Evolutionary conservation across 2,329 filamentous ascomycete species (phyloP).

Genomic region (Clonostachys sp.): DNA sequence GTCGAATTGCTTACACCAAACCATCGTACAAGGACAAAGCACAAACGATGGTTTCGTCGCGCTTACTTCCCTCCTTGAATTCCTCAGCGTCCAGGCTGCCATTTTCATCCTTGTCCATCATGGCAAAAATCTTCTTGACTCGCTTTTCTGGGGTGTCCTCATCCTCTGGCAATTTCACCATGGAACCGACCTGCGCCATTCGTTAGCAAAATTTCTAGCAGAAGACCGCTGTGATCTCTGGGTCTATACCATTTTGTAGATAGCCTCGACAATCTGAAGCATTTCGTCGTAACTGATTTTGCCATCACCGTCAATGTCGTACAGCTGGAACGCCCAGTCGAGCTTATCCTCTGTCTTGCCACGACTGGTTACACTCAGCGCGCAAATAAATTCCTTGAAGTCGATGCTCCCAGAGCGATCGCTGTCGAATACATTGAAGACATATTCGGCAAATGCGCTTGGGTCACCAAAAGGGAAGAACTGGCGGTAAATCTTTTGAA

Average conservation of each 20-base stretch:
- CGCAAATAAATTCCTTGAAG: constrained; percentile 99
- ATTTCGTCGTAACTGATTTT: constrained; percentile 99
- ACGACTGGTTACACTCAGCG: constrained; percentile 90
- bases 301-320: constrained; percentile 97
- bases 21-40: constrained; percentile 95
- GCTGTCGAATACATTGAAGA: constrained; percentile 98
- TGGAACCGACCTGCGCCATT: constrained; percentile 75
- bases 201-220: background rate
- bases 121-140: constrained; percentile 95
- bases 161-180: constrained; percentile 98
- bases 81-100: constrained; percentile 94
- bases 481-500: constrained; percentile 99
- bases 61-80: constrained; percentile 98
- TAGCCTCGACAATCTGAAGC: constrained; percentile 96
- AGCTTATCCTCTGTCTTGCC: constrained; percentile 99
- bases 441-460: constrained; percentile 95
- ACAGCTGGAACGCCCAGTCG: constrained; percentile 98
- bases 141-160: constrained; percentile 99
- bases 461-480: constrained; percentile 99
- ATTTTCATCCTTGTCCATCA: constrained; percentile 99
- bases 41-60: constrained; percentile 97
- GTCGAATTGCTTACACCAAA: constrained; percentile 57
- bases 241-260: constrained; percentile 90
- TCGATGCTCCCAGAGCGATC: constrained; percentile 97
- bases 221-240: background rate